Evolutionary conservation across 208 protist species (phyloP).

Genomic region (Herpetomonas samuelpessoai): DNA sequence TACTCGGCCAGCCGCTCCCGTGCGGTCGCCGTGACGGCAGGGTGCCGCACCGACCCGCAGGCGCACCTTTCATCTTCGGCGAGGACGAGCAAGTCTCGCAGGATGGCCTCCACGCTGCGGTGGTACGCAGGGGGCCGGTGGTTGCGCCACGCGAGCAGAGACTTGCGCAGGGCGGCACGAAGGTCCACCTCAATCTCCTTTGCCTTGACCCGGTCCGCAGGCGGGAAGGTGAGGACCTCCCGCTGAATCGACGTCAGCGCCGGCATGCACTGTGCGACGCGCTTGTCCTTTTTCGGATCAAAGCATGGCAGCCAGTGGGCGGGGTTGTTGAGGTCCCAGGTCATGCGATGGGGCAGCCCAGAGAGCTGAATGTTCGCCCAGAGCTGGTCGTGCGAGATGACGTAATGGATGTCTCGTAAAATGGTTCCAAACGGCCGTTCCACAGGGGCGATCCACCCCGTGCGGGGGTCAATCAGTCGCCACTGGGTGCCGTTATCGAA

Average conservation of each 20-base stretch:
- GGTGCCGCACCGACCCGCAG: conserved; percentile 36
- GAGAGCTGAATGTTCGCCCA: conserved; percentile 83
- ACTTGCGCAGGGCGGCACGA: conserved; percentile 29
- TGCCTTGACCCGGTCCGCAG: conserved; percentile 31
- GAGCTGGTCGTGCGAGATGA: conserved; percentile 75
- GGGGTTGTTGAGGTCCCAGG: conserved; percentile 57
- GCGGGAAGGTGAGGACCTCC: conserved; percentile 43
- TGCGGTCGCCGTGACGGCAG: conserved; percentile 31
- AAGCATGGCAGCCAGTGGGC: conserved; percentile 77
- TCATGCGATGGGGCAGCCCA: conserved; percentile 75
- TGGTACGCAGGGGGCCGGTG: conserved; percentile 51
- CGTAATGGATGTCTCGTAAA: conserved; percentile 66
- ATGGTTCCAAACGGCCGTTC: conserved; percentile 49
- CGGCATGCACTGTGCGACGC: conserved; percentile 29
- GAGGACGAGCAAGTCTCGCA: conserved; percentile 47
- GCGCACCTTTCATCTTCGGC: conserved; percentile 61
- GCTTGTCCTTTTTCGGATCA: conserved; percentile 26
- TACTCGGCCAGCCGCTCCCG: conserved; percentile 51
- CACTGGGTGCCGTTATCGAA: conserved; percentile 36
- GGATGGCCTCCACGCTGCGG: conserved; percentile 47
- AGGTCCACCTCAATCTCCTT: conserved; percentile 67
- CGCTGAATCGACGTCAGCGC: conserved; percentile 64
- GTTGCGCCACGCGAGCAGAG: conserved; percentile 69
- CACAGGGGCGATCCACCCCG: conserved; percentile 34
- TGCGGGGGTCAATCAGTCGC: conserved; percentile 72